Base-by-base conservation (phyloP, 306 rosid species). In the Cucurbita ficifolia region DNA sequence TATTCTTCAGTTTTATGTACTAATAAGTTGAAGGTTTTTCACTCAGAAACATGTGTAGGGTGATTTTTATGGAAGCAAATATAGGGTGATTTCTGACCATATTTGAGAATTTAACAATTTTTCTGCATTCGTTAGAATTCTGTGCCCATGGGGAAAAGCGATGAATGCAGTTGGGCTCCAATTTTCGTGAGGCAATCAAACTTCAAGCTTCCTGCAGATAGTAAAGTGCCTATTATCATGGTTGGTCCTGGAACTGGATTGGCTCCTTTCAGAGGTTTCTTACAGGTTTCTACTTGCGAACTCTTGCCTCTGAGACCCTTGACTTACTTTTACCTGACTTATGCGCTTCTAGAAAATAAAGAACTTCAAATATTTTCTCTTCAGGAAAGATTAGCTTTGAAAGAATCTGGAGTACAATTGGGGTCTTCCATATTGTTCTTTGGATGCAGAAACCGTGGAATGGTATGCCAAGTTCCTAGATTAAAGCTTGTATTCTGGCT, bases 211-310 rank as follows among this genome's bases (percentile, higher is more conserved):
- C 99, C 99, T 36, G 73, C 88, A 11, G 96, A 91, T 81, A 74
- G 74, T 76, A 85, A 77, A 82, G 87, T 91, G 79, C 99, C 99
- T 13, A 62, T 95, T 74, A 83, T 95, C 78, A 91, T 95, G 99
- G 87, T 95, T 77, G 99, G 99, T 71, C 99, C 99, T 67, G 99
- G 99, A 45, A 95, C 99, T 69, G 99, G 99, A 63, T 88, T 95
- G 77, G 99, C 99, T 83, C 99, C 99, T 78, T 95, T 95, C 92
- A 87, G 99, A 87, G 99, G 99, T 80, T 95, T 95, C 86, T 79
- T 95, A 51, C 99, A 95, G 97, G 99, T 95, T 77, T 79, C 53
- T 57, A 81, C 77, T 74, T 11, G 77, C 74, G 8, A 9, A 80
- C 77, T 72, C 77, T 72, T 65, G 54, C 64, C 75, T 69, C 78